Percentiles rank a stretch among this genome's conserved stretches.
phyloP scores from a whole-genome alignment of 176 grass and related monocot species.

The Hyparrhenia diplandra region DNA sequence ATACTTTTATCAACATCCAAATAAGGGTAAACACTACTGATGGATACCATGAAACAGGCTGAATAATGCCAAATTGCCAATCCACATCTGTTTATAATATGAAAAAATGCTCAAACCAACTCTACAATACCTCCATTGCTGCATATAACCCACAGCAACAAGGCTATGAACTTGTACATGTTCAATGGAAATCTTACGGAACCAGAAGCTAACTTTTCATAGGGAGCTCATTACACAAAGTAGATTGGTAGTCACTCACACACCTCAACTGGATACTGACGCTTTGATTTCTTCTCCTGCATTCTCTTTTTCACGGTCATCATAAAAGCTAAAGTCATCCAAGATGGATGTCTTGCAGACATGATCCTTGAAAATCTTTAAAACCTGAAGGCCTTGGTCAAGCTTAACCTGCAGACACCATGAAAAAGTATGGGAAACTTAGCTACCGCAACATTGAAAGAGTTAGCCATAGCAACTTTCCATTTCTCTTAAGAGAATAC shows the following conservation, averaged over 20 bases:
- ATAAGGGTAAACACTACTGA: background rate
- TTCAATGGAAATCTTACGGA: background rate
- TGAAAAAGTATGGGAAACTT: background rate
- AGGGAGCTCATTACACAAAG: background rate
- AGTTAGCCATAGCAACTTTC: background rate
- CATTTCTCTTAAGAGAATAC: background rate
- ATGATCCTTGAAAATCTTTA: constrained; percentile 84
- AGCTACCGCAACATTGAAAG: background rate
- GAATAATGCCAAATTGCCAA: background rate
- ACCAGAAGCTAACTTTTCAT: background rate
- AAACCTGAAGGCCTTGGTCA: constrained; percentile 69
- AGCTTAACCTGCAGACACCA: constrained; percentile 66
- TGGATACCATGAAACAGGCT: background rate
- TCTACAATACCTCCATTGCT: background rate
- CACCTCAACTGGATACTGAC: constrained; percentile 48
- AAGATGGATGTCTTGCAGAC: constrained; percentile 67
- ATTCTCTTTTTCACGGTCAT: constrained; percentile 76
- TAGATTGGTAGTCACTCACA: constrained; percentile 3
- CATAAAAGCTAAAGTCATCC: constrained; percentile 80
- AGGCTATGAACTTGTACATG: background rate
- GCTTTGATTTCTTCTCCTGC: constrained; percentile 61
- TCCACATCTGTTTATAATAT: background rate
- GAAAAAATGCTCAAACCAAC: background rate
- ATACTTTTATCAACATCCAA: background rate
- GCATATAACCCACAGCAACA: background rate